Evolutionary conservation across 345 rosid species (phyloP), one percentile per base, ranked within the genome.

Genomic region (Populus nigra): DNA sequence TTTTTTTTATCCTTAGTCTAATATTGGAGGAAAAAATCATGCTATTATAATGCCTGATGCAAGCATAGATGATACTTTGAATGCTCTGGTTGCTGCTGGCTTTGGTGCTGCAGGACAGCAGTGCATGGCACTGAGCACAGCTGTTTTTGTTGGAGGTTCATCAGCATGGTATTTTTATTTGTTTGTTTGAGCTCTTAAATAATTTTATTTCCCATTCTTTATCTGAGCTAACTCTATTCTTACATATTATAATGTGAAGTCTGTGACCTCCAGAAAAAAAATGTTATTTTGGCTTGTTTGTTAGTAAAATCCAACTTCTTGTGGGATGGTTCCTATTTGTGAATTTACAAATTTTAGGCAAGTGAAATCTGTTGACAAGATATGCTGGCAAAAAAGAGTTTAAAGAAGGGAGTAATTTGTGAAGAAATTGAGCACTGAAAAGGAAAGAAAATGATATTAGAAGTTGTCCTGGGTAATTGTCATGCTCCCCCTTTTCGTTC

Each of bases 61-160:
- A 71, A 91, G 86, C 67, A 3, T 88, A 10, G 94, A 95, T 80
- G 91, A 93, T 72, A 86, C 99, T 65, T 78, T 95, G 69, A 95
- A 91, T 83, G 97, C 99, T 31, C 78, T 95, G 75, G 89, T 83
- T 81, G 98, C 97, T 79, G 99, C 99, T 77, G 99, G 98, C 29
- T 95, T 95, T 89, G 98, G 98, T 85, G 98, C 99, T 65, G 98
- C 98, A 69, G 99, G 99, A 75, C 97, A 93, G 77, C 89, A 94
- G 83, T 95, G 99, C 88, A 95, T 95, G 99, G 98, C 98, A 36
- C 91, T 95, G 36, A 95, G 99, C 87, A 91, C 92, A 8, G 88
- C 92, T 65, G 96, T 93, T 66, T 95, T 95, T 75, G 98, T 95
- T 45, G 98, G 98, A 70, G 86, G 80, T 71, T 81, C 99, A 63